Base-by-base conservation (phyloP, 2,329 filamentous ascomycete genomes). In the Neobulgaria alba region DNA sequence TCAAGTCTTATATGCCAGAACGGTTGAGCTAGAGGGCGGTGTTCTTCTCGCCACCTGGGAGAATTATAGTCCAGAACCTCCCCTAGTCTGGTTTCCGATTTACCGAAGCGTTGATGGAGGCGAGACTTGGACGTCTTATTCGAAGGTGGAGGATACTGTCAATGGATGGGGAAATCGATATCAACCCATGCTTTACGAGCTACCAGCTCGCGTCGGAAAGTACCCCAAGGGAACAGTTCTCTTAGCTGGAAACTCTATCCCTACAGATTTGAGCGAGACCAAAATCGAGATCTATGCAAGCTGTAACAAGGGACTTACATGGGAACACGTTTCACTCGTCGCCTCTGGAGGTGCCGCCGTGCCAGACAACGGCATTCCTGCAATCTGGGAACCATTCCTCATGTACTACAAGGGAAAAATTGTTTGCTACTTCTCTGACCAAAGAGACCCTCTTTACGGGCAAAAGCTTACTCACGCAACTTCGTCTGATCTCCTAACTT, bases 341-440 rank as follows among this genome's bases (percentile, higher is more conserved):
- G 80, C 79, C 1, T 62, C 65, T 2, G 82, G 81, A 23, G 67
- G 68, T 34, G 78, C 79, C 2, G 53, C 65, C 0, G 73, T 79
- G 3, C 69, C 75, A 14, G 35, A 57, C 53, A 82, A 85, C 53
- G 80, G 77, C 1, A 58, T 77, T 29, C 81, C 77, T 0, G 78
- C 80, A 0, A 75, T 86, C 15, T 86, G 82, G 82, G 82, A 86
- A 58, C 82, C 82, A 0, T 84, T 81, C 58, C 61, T 85, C 31
- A 55, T 76, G 57, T 64, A 70, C 33, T 69, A 78, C 57, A 62
- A 81, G 41, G 67, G 73, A 39, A 65, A 73, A 38, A 62, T 85
- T 14, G 69, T 85, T 26, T 65, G 71, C 52, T 85, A 82, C 66
- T 85, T 85, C 63, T 78, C 79, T 2, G 82, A 85, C 58, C 82